phyloP scores from a whole-genome alignment of 73 alveolate genomes.

The Paramecium biaurelia region DNA sequence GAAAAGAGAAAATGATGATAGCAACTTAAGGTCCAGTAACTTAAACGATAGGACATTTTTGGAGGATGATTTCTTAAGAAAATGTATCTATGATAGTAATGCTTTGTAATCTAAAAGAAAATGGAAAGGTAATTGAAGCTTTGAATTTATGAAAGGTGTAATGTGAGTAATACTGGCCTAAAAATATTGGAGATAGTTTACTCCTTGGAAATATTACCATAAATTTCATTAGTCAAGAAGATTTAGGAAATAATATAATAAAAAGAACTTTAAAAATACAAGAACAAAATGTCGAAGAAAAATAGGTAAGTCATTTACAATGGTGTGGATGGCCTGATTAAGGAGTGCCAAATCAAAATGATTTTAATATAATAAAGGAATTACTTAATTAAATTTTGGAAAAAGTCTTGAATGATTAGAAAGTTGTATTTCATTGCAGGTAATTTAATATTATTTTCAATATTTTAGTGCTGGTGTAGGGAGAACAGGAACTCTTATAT shows the following conservation, averaged over 20 bases:
- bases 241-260: slow-evolving; percentile 70
- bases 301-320: slow-evolving; percentile 71
- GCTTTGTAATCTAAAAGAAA: slow-evolving; percentile 88
- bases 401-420: slow-evolving; percentile 45
- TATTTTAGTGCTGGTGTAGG: slow-evolving; percentile 93
- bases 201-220: slow-evolving; percentile 60
- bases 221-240: slow-evolving; percentile 70
- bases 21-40: slow-evolving; percentile 95
- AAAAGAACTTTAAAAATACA: slow-evolving; percentile 70
- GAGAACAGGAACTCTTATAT: slow-evolving; percentile 95
- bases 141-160: slow-evolving; percentile 50
- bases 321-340: slow-evolving; percentile 94
- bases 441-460: neutral
- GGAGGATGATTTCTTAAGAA: slow-evolving; percentile 94
- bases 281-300: slow-evolving; percentile 66
- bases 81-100: slow-evolving; percentile 82
- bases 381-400: slow-evolving; percentile 16
- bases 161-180: slow-evolving; percentile 94
- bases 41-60: slow-evolving; percentile 85
- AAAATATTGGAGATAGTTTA: slow-evolving; percentile 60
- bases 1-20: slow-evolving; percentile 73
- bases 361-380: slow-evolving; percentile 58
- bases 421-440: slow-evolving; percentile 91
- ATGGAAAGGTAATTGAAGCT: slow-evolving; percentile 65
- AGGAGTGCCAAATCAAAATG: slow-evolving; percentile 79